phyloP scores from a whole-genome alignment of 179 eudicot species.

The Patellifolia procumbens region DNA sequence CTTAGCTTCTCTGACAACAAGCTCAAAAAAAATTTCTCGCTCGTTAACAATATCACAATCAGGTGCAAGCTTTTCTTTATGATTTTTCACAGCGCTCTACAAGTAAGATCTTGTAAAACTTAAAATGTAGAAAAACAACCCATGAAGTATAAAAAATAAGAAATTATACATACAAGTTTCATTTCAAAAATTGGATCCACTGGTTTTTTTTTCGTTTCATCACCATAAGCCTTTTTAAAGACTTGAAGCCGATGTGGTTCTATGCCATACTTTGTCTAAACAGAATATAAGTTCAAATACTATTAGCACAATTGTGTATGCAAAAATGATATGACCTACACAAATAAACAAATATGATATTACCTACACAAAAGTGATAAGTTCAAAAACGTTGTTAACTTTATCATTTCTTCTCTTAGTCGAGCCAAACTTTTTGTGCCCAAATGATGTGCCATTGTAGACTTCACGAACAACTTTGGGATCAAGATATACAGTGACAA shows the following conservation, averaged over 20 bases:
- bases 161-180: neutral
- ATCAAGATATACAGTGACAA: neutral
- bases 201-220: neutral
- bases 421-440: no score
- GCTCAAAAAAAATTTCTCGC: neutral
- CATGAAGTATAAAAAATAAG: no score
- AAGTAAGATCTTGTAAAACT: no score
- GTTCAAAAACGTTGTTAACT: neutral
- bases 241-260: neutral
- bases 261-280: neutral
- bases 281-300: neutral
- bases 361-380: no score
- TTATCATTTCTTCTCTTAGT: neutral
- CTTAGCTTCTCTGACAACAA: neutral
- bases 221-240: neutral
- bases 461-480: neutral
- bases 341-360: no score
- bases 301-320: accelerated
- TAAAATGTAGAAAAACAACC: no score
- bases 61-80: neutral
- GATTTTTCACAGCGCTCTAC: neutral
- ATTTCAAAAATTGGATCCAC: neutral
- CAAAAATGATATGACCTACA: neutral
- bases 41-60: constrained; percentile 1
- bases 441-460: no score